Evolutionary conservation across 305 asterid species (phyloP).

Genomic region (Salvia sclarea): DNA sequence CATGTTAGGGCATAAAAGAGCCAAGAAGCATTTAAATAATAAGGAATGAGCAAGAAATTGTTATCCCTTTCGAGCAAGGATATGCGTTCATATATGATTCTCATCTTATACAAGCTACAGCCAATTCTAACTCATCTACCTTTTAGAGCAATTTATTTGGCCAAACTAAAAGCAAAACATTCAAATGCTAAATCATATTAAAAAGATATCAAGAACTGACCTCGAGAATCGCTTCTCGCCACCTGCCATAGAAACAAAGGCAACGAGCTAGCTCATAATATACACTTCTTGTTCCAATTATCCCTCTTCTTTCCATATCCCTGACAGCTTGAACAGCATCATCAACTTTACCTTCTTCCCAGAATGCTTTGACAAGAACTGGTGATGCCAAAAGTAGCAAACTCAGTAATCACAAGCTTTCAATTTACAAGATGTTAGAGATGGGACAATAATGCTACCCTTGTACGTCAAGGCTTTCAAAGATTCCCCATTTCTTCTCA

Average conservation of each 20-base stretch:
- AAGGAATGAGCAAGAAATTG: no score
- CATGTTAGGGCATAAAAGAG: not conserved
- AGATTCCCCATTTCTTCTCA: constrained; percentile 85
- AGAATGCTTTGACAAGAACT: constrained; percentile 87
- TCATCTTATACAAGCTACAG: not conserved
- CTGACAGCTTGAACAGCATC: constrained; percentile 86
- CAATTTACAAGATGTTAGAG: constrained; percentile 22
- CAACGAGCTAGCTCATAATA: constrained; percentile 95
- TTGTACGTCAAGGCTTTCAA: constrained; percentile 77
- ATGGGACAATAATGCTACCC: constrained; percentile 52
- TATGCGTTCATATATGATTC: not conserved
- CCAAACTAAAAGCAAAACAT: not conserved
- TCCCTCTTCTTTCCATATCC: constrained; percentile 90
- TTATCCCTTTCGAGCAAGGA: not conserved
- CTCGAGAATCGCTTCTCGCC: constrained; percentile 81
- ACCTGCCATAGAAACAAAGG: constrained; percentile 88
- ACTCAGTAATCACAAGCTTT: constrained; percentile 30
- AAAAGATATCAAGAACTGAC: constrained; percentile 42
- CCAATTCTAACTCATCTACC: constrained; percentile 16
- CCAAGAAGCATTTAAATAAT: not conserved
- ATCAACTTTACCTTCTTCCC: constrained; percentile 81
- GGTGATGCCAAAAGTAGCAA: constrained; percentile 32
- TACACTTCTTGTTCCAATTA: constrained; percentile 73
- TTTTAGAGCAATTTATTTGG: not conserved
- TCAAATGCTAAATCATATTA: constrained; percentile 2